Conservation (phyloP, 768 basidiomycete species). For the Leucocoprinus leucothites region DNA sequence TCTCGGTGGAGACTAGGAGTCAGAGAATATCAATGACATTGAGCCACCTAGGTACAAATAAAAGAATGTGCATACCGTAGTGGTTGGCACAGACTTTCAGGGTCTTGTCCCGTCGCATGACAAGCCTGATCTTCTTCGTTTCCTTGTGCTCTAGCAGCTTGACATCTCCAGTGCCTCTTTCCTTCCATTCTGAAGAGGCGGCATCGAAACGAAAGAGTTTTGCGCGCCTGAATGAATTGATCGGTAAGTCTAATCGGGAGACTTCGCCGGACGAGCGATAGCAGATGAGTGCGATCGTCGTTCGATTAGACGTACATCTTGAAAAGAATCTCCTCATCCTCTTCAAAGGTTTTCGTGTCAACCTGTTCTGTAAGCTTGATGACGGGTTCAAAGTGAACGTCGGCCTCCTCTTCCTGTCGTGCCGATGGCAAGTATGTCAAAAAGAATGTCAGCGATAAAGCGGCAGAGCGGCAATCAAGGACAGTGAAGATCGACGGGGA, state of each 20-base stretch:
- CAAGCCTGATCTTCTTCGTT: slow-evolving; percentile 88
- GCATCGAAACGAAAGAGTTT: slow-evolving; percentile 96
- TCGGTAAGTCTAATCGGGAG: slow-evolving; percentile 17
- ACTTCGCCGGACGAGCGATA: slow-evolving; percentile 25
- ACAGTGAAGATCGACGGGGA: slow-evolving; percentile 1
- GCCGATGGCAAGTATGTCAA: slow-evolving; percentile 12
- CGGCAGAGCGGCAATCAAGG: background rate
- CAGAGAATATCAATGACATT: background rate
- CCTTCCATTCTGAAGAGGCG: slow-evolving; percentile 88
- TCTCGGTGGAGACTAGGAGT: slow-evolving; percentile 73
- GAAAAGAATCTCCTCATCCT: slow-evolving; percentile 90
- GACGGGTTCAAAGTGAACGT: slow-evolving; percentile 93
- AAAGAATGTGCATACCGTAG: slow-evolving; percentile 53
- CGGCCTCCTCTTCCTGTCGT: slow-evolving; percentile 70
- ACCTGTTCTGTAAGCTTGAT: slow-evolving; percentile 96
- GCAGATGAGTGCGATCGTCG: slow-evolving; percentile 27
- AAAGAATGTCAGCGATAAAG: slow-evolving; percentile 18
- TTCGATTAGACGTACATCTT: slow-evolving; percentile 76
- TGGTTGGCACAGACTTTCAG: slow-evolving; percentile 99
- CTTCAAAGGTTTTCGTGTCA: slow-evolving; percentile 92
- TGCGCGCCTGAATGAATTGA: slow-evolving; percentile 67
- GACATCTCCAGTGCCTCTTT: slow-evolving; percentile 95
- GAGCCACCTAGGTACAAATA: background rate
- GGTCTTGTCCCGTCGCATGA: slow-evolving; percentile 99
- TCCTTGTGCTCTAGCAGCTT: slow-evolving; percentile 88